Evolutionary conservation across 495 filamentous ascomycete genomes (phyloP).

Genomic region (Tuber microsphaerosporum): DNA sequence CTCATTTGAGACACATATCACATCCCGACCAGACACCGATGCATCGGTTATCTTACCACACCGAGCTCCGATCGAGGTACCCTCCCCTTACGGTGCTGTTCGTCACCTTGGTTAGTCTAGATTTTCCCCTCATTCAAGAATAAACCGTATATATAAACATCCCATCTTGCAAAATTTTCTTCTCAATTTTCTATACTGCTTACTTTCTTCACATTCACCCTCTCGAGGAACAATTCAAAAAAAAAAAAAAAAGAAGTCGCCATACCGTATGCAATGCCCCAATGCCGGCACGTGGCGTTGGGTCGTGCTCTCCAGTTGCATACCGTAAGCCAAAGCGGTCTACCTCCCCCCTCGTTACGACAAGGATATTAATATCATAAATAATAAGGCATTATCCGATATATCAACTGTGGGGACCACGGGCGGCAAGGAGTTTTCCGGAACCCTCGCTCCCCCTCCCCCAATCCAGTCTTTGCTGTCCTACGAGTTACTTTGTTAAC

Average conservation of each 20-base stretch:
- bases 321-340: background rate
- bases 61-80: background rate
- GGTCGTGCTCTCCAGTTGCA: background rate
- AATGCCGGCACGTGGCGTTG: background rate
- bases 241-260: background rate
- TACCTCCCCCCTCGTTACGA: background rate
- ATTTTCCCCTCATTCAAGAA: background rate
- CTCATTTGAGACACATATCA: conserved; percentile 2
- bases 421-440: conserved; percentile 3
- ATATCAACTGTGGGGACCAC: background rate
- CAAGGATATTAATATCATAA: conserved; percentile 5
- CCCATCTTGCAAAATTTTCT: background rate
- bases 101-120: background rate
- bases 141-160: background rate
- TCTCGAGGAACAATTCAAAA: background rate
- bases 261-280: background rate
- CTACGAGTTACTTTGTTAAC: background rate
- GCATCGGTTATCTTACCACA: conserved; percentile 1
- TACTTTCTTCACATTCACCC: background rate
- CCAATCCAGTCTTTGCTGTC: background rate
- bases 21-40: conserved; percentile 3
- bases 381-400: background rate
- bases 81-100: background rate
- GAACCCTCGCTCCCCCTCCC: background rate
- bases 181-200: background rate